Percentiles rank a stretch among this genome's conserved stretches.
These are phyloP conservation scores for Xylaria arbuscula DNA, from an alignment of 2,329 filamentous ascomycete species.

Conservation along the genomic window DNA sequence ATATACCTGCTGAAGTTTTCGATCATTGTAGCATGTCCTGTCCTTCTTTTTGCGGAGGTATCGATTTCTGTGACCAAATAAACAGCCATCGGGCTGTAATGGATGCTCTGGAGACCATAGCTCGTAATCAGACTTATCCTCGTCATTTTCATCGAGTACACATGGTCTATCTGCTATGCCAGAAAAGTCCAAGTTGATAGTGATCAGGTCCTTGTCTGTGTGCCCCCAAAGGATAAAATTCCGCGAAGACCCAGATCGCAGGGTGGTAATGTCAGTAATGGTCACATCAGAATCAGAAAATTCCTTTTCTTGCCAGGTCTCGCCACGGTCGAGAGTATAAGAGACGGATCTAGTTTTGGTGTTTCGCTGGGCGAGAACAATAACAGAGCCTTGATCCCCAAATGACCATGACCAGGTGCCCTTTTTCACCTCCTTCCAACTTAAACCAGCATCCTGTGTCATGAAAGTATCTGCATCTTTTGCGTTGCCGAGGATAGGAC, in stretches of 20 bases:
- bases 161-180: slow-evolving; percentile 81
- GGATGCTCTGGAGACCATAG: slow-evolving; percentile 91
- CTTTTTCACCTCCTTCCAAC: slow-evolving; percentile 86
- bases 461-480: slow-evolving; percentile 90
- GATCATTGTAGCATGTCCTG: slow-evolving; percentile 83
- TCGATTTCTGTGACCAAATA: slow-evolving; percentile 90
- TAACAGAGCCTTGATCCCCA: slow-evolving; percentile 92
- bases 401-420: slow-evolving; percentile 94
- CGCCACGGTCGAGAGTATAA: slow-evolving; percentile 85
- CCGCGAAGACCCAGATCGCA: slow-evolving; percentile 87
- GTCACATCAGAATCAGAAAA: slow-evolving; percentile 79
- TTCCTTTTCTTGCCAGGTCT: slow-evolving; percentile 78
- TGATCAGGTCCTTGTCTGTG: slow-evolving; percentile 68
- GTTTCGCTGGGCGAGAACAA: slow-evolving; percentile 83
- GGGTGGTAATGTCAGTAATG: slow-evolving; percentile 84
- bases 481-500: slow-evolving; percentile 70
- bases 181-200: slow-evolving; percentile 89
- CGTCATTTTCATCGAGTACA: slow-evolving; percentile 69
- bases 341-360: slow-evolving; percentile 74
- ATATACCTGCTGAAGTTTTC: slow-evolving; percentile 76
- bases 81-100: slow-evolving; percentile 78
- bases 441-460: slow-evolving; percentile 89
- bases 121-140: slow-evolving; percentile 75
- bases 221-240: slow-evolving; percentile 93
- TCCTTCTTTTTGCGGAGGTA: slow-evolving; percentile 92